Base-by-base conservation (phyloP, 2,329 filamentous ascomycete genomes). In the Sordariomycetes sp. region DNA sequence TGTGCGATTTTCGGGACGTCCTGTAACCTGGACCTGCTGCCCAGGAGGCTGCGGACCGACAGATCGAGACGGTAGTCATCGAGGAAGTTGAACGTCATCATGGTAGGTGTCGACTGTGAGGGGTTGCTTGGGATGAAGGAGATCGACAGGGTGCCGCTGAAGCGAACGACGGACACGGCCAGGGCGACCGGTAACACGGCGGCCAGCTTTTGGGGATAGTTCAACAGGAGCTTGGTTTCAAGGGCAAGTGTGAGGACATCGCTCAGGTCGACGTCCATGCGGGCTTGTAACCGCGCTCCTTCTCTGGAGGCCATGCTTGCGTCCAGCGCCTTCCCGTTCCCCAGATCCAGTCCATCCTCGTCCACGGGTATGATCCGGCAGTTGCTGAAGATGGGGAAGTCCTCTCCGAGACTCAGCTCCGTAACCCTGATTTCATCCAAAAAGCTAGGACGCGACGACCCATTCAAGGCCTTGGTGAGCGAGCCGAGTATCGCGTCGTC, bases 341-440 rank as follows among this genome's bases (percentile, higher is more conserved):
- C 77, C 39, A 85, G 73, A 52, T 73, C 77, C 39, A 85, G 70
- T 1, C 86, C 87, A 69, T 91, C 86, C 63, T 92, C 88, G 64
- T 89, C 86, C 0, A 96, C 89, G 2, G 91, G 90, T 60, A 96
- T 96, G 57, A 99, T 87, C 59, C 94, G 84, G 67, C 94, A 97
- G 70, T 99, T 99, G 74, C 91, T 96, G 70, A 99, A 95, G 56
- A 99, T 99, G 32, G 94, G 94, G 62, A 97, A 99, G 65, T 99
- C 94, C 65, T 99, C 94, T 34, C 94, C 94, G 4, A 99, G 76
- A 55, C 87, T 95, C 60, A 99, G 84, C 71, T 99, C 92, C 2
- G 91, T 96, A 57, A 99, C 89, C 28, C 85, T 86, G 61, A 99
- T 97, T 66, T 94, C 88, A 68, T 95, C 92, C 35, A 99, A 77